These are phyloP conservation scores for Penicillium sp. DNA, from an alignment of 2,329 filamentous ascomycete species.

Conservation along the genomic window DNA sequence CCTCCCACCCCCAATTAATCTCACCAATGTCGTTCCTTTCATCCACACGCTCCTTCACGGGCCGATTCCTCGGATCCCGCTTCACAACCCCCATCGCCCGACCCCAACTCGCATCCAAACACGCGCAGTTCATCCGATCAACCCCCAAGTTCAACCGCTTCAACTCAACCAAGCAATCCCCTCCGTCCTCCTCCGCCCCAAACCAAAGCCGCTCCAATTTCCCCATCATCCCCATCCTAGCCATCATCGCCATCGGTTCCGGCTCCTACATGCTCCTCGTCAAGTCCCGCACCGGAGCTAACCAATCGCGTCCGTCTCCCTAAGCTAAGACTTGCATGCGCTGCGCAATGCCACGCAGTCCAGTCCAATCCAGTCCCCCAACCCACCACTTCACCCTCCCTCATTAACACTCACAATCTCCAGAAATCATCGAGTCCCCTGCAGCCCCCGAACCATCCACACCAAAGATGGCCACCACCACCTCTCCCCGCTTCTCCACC, in stretches of 20 bases:
- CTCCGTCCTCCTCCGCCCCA: slow-evolving; percentile 24
- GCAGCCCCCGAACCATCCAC: background rate
- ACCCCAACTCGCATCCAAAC: slow-evolving; percentile 6
- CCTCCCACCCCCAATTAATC: background rate
- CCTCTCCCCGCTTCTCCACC: slow-evolving; percentile 73
- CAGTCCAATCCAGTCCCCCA: too few relatives aligned
- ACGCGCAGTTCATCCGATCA: slow-evolving; percentile 13
- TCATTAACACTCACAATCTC: background rate
- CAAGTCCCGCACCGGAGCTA: slow-evolving; percentile 46
- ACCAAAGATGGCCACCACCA: slow-evolving; percentile 48
- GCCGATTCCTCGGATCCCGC: slow-evolving; percentile 6
- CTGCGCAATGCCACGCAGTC: too few relatives aligned
- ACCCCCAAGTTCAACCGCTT: slow-evolving; percentile 21
- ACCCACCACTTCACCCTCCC: slow-evolving; percentile 41
- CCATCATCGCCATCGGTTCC: slow-evolving; percentile 53
- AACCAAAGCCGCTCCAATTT: slow-evolving; percentile 42
- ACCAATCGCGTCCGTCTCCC: slow-evolving; percentile 11
- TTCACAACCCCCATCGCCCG: slow-evolving; percentile 24
- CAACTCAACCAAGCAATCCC: slow-evolving; percentile 19
- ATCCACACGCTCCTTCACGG: slow-evolving; percentile 7
- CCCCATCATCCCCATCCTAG: slow-evolving; percentile 47
- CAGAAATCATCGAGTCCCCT: too few relatives aligned
- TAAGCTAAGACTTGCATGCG: slow-evolving; percentile 11
- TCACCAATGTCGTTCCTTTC: slow-evolving; percentile 22
- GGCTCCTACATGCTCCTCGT: slow-evolving; percentile 58